These are phyloP conservation scores for Bipolaris oryzae DNA, from an alignment of 2,329 filamentous ascomycete species.

Conservation along the genomic window DNA sequence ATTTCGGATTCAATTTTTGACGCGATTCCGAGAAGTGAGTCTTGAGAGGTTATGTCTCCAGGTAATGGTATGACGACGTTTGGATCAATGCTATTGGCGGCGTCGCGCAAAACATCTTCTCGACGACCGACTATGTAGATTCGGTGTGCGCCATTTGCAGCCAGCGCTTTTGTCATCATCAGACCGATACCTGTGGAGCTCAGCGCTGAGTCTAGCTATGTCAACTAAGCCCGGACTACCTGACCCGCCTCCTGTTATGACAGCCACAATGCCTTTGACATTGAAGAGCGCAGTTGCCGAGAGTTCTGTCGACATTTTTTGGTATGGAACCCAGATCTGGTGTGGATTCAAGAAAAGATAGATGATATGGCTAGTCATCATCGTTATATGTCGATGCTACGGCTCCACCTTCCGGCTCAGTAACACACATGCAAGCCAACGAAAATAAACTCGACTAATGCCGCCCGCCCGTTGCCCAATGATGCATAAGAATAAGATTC, in stretches of 20 bases:
- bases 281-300: conserved; percentile 24
- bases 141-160: conserved; percentile 24
- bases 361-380: neutral
- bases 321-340: neutral
- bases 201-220: neutral
- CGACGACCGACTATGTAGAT: conserved; percentile 32
- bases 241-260: conserved; percentile 31
- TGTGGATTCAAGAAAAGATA: neutral
- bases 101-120: conserved; percentile 16
- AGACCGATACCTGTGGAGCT: conserved; percentile 23
- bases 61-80: conserved; percentile 23
- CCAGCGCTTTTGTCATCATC: conserved; percentile 29
- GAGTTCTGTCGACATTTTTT: conserved; percentile 8
- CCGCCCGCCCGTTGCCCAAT: neutral
- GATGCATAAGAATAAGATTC: neutral
- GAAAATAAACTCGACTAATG: neutral
- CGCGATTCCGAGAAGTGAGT: conserved; percentile 20
- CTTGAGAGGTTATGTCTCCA: conserved; percentile 28
- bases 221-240: conserved; percentile 10
- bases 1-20: conserved; percentile 15
- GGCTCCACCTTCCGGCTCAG: conserved; percentile 12
- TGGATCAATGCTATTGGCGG: conserved; percentile 19
- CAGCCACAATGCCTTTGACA: conserved; percentile 27
- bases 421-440: neutral
- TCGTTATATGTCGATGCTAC: neutral